Base-by-base conservation (phyloP, 768 basidiomycete species). In the Tylopilus subfusipes region DNA sequence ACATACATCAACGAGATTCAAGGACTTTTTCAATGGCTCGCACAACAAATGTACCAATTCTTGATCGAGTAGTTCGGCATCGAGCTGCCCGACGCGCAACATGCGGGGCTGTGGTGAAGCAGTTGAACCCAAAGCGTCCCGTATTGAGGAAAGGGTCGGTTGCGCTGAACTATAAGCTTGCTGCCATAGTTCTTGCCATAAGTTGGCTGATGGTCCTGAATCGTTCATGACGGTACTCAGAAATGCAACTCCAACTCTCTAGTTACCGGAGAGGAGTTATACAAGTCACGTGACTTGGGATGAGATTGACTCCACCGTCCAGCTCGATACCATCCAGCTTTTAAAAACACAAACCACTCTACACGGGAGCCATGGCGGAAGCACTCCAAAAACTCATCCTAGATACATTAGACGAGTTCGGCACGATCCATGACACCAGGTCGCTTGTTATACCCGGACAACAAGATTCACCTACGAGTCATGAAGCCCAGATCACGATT, bases 21-120 rank as follows among this genome's bases (percentile, higher is more conserved):
- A 70, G 1, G 93, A 84, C 55, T 81, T 87, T 57, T 76, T 75
- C 45, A 98, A 69, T n/a, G 93, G 94, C 50, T 90, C 90, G 63
- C 83, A 84, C 30, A 98, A 78, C 55, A 97, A 73, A 27, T 84
- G 80, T 30, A 88, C 82, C 18, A 98, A 81, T 58, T 97, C 93
- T 60, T 86, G 82, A 73, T 98, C 96, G 45, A 98, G 79, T 22
- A 95, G 78, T 62, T 93, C 88, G 4, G 95, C 84, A 69, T 98
- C 96, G 50, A 98, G 82, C 70, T 96, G 91, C 9, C 90, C 88
- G 45, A 98, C 93, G 42, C 94, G 88, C 24, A 83, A 75, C 29
- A 86, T 73, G n/a, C 86, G 78, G 25, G 77, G 66, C 44, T 57
- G 51, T 24, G 75, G 69, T n/a, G 65, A 50, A 16, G 66, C 49